A percentile compares a stretch with the other conserved stretches of the same genome.
These are phyloP conservation scores for Toxicodendron radicans DNA, from an alignment of 345 rosid genomes.

Conservation along the genomic window DNA sequence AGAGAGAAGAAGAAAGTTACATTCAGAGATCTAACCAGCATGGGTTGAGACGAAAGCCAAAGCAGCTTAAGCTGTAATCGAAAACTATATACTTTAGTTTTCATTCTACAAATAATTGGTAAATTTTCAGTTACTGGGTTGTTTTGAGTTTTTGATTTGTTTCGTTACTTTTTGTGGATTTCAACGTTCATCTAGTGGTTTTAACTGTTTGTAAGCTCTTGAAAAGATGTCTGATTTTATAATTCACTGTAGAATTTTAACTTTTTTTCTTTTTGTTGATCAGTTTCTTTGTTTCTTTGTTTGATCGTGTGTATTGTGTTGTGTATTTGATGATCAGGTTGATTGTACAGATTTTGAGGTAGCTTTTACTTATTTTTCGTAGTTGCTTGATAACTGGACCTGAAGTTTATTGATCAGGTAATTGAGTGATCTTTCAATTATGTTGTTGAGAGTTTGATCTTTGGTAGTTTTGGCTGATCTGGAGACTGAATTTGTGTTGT, in stretches of 20 bases:
- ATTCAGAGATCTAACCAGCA: constrained; percentile 30
- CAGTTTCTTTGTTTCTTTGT: background rate
- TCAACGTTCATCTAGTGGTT: too few relatives aligned
- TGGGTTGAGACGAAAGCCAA: constrained; percentile 33
- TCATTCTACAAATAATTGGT: constrained; percentile 16
- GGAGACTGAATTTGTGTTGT: constrained; percentile 20
- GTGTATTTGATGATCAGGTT: constrained; percentile 26
- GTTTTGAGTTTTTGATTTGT: background rate
- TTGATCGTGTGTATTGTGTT: background rate
- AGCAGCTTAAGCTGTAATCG: constrained; percentile 10
- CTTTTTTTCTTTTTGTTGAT: background rate
- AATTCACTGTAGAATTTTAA: background rate
- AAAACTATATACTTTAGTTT: background rate
- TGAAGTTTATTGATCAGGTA: constrained; percentile 48
- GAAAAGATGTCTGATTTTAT: background rate
- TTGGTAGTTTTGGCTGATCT: constrained; percentile 1
- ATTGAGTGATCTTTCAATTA: constrained; percentile 10
- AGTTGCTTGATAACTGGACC: constrained; percentile 12
- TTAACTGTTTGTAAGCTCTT: background rate
- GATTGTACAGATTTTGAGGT: constrained; percentile 16
- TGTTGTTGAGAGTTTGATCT: constrained; percentile 23
- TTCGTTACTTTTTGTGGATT: background rate
- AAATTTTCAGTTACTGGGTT: background rate
- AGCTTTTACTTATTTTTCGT: background rate
- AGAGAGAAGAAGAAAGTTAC: constrained; percentile 8